Conservation (phyloP, 352 stramenopile genomes). For the Aphanomyces invadans region DNA sequence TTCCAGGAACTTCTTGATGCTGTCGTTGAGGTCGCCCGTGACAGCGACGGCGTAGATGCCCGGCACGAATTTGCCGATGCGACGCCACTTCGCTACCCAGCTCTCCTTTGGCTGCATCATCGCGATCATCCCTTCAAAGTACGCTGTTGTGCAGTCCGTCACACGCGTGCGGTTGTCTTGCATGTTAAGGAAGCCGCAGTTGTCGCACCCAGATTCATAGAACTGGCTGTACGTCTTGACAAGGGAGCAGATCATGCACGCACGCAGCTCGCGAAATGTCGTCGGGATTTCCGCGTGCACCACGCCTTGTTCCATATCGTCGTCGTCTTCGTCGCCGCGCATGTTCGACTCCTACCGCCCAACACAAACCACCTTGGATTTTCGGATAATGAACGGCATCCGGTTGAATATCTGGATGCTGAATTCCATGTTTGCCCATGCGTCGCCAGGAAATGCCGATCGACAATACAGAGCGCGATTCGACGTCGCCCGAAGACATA, state of each 20-base stretch:
- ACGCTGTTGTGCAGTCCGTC: conserved; percentile 81
- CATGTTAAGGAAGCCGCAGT: conserved; percentile 85
- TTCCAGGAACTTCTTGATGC: conserved; percentile 82
- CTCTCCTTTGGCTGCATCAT: conserved; percentile 87
- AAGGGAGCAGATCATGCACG: conserved; percentile 84
- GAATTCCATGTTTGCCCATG: background rate
- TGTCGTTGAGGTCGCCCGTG: conserved; percentile 75
- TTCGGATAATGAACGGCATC: background rate
- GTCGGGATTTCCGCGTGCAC: conserved; percentile 82
- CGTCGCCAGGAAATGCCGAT: background rate
- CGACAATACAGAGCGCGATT: background rate
- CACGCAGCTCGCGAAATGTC: conserved; percentile 79
- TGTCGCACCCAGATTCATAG: conserved; percentile 85
- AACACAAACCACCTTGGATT: background rate
- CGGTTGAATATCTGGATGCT: background rate
- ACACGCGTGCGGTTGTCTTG: conserved; percentile 83
- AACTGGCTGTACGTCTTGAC: conserved; percentile 88
- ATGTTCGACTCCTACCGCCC: conserved; percentile 20
- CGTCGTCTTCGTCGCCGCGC: conserved; percentile 66
- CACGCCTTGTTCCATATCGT: conserved; percentile 70
- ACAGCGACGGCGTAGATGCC: conserved; percentile 85
- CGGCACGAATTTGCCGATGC: conserved; percentile 73
- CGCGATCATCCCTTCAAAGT: conserved; percentile 87
- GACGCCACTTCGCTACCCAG: conserved; percentile 86
- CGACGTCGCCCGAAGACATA: background rate